These are phyloP conservation scores for Camelina laxa DNA, from an alignment of 345 rosid species.

Conservation along the genomic window DNA sequence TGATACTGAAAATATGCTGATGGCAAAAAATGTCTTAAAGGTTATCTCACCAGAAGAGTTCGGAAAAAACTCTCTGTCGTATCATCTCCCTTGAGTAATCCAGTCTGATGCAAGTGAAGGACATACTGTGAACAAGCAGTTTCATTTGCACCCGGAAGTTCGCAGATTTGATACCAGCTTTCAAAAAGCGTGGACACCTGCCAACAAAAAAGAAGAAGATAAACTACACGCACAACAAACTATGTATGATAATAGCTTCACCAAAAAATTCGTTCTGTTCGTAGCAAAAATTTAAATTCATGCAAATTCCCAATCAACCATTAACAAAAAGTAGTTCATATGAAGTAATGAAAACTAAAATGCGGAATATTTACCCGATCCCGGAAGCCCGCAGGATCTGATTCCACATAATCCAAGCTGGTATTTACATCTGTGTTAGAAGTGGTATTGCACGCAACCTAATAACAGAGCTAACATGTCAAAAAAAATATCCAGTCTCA, in stretches of 20 bases:
- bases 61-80: constrained; percentile 84
- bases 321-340: neutral
- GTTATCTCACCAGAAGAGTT: constrained; percentile 58
- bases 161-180: constrained; percentile 85
- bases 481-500: constrained; percentile 23
- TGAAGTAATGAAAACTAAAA: neutral
- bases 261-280: neutral
- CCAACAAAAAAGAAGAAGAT: constrained; percentile 10
- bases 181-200: constrained; percentile 76
- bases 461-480: constrained; percentile 37
- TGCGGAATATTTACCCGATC: constrained; percentile 63
- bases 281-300: neutral
- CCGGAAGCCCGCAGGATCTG: constrained; percentile 80
- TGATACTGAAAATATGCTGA: neutral
- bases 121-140: constrained; percentile 61
- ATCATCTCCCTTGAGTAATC: constrained; percentile 87
- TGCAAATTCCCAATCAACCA: constrained; percentile 7
- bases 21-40: neutral
- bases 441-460: constrained; percentile 55
- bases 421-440: constrained; percentile 62
- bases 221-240: neutral
- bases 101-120: constrained; percentile 76
- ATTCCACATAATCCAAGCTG: constrained; percentile 57
- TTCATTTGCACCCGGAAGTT: constrained; percentile 77
- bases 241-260: constrained; percentile 13